Evolutionary conservation across 805 yeast genomes (phyloP), one percentile per base, ranked within the genome.

Genomic region (Nakazawaea wickerhamii): DNA sequence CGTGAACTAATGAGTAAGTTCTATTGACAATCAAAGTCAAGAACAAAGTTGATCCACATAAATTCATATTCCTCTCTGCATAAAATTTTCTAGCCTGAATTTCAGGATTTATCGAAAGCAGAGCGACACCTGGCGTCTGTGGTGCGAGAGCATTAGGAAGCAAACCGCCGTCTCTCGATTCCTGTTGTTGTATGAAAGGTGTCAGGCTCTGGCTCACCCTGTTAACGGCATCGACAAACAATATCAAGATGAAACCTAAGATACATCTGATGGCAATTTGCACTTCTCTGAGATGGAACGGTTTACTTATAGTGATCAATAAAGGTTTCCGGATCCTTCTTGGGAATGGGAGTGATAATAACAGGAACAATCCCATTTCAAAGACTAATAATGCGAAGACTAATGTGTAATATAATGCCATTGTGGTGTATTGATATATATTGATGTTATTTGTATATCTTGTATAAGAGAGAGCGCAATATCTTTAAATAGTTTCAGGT

Each of bases 41-140:
- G 61, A 93, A 93, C 60, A 93, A 74, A 2, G 98, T 89, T 65
- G 90, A 88, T 1, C 99, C 99, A 52, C 96, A 88, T 39, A 93
- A 72, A 55, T 93, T 93, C 82, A 89, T 79, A 70, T 93, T 93
- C 68, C 99, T 80, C 68, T 93, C 99, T 17, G 97, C 88, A 58
- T 90, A 90, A 64, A 93, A 93, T 57, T 89, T 77, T 63, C 96
- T 78, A 18, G 96, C 93, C 62, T 84, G 89, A 43, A 85, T 71
- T 57, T 93, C 98, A 17, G 88, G 67, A 46, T 67, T 68, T 6
- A 40, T 27, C 9, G 39, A 14, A 38, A 68, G 41, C 19, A 36
- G 32, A n/a, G 43, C 30, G 26, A 38, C 15, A 4, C 22, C 33
- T 21, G 45, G 35, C 3, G 45, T 37, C 4, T 38, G 38, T n/a